Base-by-base conservation (phyloP, 805 yeast species). In the Candida cerambycidarum region DNA sequence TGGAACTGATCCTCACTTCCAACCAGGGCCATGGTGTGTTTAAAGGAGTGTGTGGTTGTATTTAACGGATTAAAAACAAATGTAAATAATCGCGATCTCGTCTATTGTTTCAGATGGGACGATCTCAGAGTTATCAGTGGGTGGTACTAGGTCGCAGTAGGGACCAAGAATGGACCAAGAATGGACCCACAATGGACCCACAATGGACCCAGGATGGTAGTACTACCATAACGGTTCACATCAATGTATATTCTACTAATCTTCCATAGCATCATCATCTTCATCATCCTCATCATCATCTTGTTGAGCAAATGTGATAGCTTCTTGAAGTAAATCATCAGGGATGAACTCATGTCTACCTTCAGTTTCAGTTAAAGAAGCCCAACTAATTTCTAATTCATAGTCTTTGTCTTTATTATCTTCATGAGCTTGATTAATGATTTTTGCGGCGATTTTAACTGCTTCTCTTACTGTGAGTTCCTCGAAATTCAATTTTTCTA, bases 331-430 rank as follows among this genome's bases (percentile, higher is more conserved):
- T 50, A 92, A 64, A 13, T 80, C 92, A 32, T 78, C 82, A 17
- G 96, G 95, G 32, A 93, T 87, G 52, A 79, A 76, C 60, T 81
- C 78, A 62, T 93, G 98, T 46, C 71, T 61, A 13, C 97, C 95
- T 4, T 76, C 76, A 5, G 97, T 92, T 57, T 84, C 92, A 21
- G 78, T 76, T 28, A 62, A 58, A 28, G 92, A 81, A 42, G 82
- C 81, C 99, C 99, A 93, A 52, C 93, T 79, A 57, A 93, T 76
- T 60, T 93, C 99, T 51, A 93, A 75, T 67, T 93, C 99, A 61
- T 89, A 93, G 46, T 90, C 98, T 66, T 92, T 93, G 62, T 93
- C 99, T 65, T 92, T 93, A 66, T 89, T 89, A 59, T 93, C 99
- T 68, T 93, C 99, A 59, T 95, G 99, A 1, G 98, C 97, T 50